Conservation (phyloP, 129 eudicot species). For the Erigeron canadensis region DNA sequence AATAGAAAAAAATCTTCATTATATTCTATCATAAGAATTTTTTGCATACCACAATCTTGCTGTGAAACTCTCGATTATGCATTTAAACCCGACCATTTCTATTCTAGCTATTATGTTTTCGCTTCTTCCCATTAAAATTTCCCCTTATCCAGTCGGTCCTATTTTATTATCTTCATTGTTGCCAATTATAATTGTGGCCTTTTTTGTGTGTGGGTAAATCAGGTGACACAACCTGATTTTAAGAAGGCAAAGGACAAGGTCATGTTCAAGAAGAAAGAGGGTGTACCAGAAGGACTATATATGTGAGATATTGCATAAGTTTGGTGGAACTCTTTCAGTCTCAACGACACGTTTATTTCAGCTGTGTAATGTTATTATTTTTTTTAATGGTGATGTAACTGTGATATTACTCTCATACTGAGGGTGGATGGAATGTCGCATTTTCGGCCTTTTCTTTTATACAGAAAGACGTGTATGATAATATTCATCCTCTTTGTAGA, state of each 20-base stretch:
- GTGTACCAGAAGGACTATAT: conserved; percentile 97
- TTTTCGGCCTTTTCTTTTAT: neutral
- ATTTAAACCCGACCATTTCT: too few relatives aligned
- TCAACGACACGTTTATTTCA: neutral
- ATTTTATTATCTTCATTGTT: too few relatives aligned
- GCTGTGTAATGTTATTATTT: neutral
- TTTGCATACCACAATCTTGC: too few relatives aligned
- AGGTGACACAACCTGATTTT: conserved; percentile 90
- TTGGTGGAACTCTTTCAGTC: conserved; percentile 4
- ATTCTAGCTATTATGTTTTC: too few relatives aligned
- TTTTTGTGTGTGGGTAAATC: neutral
- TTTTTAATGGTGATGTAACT: conserved; percentile 19
- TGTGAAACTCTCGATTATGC: too few relatives aligned
- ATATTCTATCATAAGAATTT: too few relatives aligned
- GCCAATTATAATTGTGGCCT: neutral
- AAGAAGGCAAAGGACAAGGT: conserved; percentile 99
- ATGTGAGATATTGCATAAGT: conserved; percentile 54
- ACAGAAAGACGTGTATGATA: conserved; percentile 5
- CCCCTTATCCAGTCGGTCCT: too few relatives aligned
- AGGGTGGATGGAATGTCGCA: conserved; percentile 7
- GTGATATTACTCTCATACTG: conserved; percentile 11
- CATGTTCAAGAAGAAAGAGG: conserved; percentile 99
- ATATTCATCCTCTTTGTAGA: neutral
- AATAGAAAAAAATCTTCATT: too few relatives aligned
- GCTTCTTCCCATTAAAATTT: too few relatives aligned